A percentile compares a stretch with the other conserved stretches of the same genome.
These are phyloP conservation scores for Claviceps africana DNA, from an alignment of 2,329 filamentous ascomycete species.

Conservation along the genomic window DNA sequence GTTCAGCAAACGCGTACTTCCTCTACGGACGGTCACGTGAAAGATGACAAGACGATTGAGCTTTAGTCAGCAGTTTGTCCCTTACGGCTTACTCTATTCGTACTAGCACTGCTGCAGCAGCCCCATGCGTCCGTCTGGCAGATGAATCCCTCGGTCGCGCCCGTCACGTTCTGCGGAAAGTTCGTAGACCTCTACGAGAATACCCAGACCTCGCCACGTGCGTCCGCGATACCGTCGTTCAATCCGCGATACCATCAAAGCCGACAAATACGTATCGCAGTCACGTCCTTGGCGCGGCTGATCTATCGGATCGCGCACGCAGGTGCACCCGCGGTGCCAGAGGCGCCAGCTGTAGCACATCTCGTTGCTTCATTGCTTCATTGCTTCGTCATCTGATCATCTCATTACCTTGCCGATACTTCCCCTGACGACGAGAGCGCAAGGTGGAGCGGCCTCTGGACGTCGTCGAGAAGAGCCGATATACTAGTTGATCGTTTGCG, in stretches of 20 bases:
- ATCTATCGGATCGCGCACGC: slow-evolving; percentile 12
- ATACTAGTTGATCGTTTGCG: neutral
- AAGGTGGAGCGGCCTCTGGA: neutral
- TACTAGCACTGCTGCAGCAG: neutral
- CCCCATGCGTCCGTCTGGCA: neutral
- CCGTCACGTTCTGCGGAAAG: neutral
- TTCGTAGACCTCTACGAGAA: neutral
- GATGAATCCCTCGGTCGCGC: neutral
- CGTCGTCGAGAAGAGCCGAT: neutral
- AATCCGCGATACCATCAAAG: no score
- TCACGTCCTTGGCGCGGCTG: slow-evolving; percentile 3
- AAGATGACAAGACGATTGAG: slow-evolving; percentile 22
- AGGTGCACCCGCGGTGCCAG: slow-evolving; percentile 20
- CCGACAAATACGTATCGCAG: neutral
- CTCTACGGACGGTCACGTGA: no score
- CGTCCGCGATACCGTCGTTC: slow-evolving; percentile 1
- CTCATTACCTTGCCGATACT: neutral
- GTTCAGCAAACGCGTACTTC: no score
- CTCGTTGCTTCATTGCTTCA: neutral
- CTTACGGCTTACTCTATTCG: neutral
- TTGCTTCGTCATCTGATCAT: neutral
- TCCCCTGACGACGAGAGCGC: neutral
- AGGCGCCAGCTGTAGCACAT: slow-evolving; percentile 16
- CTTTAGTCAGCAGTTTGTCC: neutral
- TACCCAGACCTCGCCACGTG: neutral